Evolutionary conservation across 164 flowering plant species (phyloP).

Genomic region (Amborella trichopoda): DNA sequence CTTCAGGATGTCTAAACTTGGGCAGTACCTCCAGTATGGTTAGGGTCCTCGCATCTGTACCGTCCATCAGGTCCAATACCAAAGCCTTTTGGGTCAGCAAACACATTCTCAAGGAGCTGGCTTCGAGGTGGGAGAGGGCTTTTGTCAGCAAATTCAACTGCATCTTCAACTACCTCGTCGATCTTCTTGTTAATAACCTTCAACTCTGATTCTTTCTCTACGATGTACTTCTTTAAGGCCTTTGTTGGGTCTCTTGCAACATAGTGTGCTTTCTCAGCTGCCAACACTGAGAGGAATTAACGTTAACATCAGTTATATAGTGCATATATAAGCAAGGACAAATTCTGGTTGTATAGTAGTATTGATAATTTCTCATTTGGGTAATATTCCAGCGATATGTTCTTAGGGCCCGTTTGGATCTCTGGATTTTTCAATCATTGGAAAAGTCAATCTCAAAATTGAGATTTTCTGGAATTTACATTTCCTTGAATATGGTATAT

Average conservation of each 20-base stretch:
- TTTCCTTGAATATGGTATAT: too few species aligned
- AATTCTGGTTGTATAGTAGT: too few species aligned
- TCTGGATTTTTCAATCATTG: too few species aligned
- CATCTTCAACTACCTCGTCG: slow-evolving; percentile 31
- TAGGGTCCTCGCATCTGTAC: slow-evolving; percentile 91
- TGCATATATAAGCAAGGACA: too few species aligned
- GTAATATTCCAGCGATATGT: too few species aligned
- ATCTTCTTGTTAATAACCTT: slow-evolving; percentile 81
- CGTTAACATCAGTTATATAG: too few species aligned
- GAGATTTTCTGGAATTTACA: too few species aligned
- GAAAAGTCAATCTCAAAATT: too few species aligned
- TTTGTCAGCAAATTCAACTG: slow-evolving; percentile 81
- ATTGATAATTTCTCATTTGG: too few species aligned
- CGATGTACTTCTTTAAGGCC: slow-evolving; percentile 72
- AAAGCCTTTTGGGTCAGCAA: slow-evolving; percentile 90
- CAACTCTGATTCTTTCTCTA: slow-evolving; percentile 73
- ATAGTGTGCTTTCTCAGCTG: slow-evolving; percentile 90
- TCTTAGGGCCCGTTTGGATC: too few species aligned
- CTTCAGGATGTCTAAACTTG: slow-evolving; percentile 57
- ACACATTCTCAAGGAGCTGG: slow-evolving; percentile 80
- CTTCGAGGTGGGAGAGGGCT: slow-evolving; percentile 59
- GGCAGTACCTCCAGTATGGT: slow-evolving; percentile 87
- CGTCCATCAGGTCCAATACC: slow-evolving; percentile 86
- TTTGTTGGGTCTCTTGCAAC: slow-evolving; percentile 78
- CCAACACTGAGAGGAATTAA: too few species aligned